Evolutionary conservation across 2,329 filamentous ascomycete genomes (phyloP), one percentile per base, ranked within the genome.

Genomic region (Paraphaeosphaeria minitans): DNA sequence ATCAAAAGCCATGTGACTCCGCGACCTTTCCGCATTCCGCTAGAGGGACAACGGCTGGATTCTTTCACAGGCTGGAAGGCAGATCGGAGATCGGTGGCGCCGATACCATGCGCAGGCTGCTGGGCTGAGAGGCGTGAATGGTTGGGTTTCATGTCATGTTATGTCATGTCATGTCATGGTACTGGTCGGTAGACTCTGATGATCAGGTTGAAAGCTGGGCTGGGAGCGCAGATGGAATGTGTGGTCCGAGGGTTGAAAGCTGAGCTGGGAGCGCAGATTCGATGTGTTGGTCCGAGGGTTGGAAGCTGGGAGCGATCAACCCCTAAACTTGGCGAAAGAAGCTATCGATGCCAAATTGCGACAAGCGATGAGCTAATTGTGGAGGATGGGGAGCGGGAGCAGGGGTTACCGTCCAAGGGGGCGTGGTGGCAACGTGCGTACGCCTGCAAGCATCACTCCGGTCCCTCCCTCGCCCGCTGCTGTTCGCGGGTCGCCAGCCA

Each of bases 381-480:
- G 42, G 49, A 27, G 19, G n/a, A 42, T 41, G 33, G 48, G 35
- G 49, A n/a, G 35, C 49, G 9, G 2, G 4, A 31, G 10, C 29
- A 42, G 35, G 48, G 48, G 12, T 24, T n/a, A n/a, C n/a, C n/a
- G n/a, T n/a, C n/a, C 24, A 2, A 16, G 35, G 24, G 29, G 10
- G 14, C 46, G 46, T 49, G n/a, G 47, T 49, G 47, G 47, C 47
- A 19, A 50, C 50, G 16, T 50, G 48, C 22, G 24, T 12, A 39
- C 50, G 24, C 24, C 22, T 42, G 37, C 50, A 53, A 43, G 37
- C 50, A 43, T 53, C 24, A 22, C 50, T 42, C 50, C 39, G 50
- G 37, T 53, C 50, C 49, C 49, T 42, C 24, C 16, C 43, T 27
- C n/a, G n/a, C n/a, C n/a, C n/a, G n/a, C 14, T 21, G 22, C 50